phyloP scores from a whole-genome alignment of 306 rosid genomes.

The Carpinus fangiana region DNA sequence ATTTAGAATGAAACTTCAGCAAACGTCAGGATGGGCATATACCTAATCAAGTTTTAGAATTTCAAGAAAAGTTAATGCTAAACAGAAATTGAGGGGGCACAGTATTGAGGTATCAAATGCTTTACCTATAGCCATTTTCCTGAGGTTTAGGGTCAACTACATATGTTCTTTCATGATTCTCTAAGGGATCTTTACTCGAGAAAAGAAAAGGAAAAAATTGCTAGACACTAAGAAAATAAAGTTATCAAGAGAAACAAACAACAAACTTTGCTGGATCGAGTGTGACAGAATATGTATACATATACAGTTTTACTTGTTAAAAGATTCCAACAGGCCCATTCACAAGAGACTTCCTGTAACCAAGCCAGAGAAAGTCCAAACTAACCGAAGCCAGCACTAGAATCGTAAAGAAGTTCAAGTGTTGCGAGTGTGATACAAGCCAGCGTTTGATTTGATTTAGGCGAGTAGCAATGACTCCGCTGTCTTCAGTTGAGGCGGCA shows the following conservation, averaged over 20 bases:
- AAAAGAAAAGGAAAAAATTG: not conserved
- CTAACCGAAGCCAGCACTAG: constrained; percentile 98
- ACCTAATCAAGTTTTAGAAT: constrained; percentile 3
- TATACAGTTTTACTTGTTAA: not conserved
- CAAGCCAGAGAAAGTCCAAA: constrained; percentile 33
- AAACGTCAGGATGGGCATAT: constrained; percentile 4
- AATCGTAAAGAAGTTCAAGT: constrained; percentile 77
- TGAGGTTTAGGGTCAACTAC: not conserved
- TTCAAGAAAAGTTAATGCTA: not conserved
- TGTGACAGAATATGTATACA: not conserved
- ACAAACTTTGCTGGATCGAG: not conserved
- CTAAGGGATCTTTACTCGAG: not conserved
- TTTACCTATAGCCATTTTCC: not conserved
- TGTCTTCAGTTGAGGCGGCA: constrained; percentile 49
- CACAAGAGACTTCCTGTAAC: constrained; percentile 9
- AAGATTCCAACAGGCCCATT: constrained; percentile 14
- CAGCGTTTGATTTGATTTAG: constrained; percentile 64
- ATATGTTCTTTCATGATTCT: not conserved
- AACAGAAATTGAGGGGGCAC: not conserved
- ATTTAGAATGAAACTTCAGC: not conserved
- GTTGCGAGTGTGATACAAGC: constrained; percentile 80
- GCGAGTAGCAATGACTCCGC: constrained; percentile 50
- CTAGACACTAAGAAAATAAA: not conserved
- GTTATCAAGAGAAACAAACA: not conserved
- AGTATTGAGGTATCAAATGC: not conserved